Base-by-base conservation (phyloP, 108 stramenopile genomes). In the Cyclotella baltica region DNA sequence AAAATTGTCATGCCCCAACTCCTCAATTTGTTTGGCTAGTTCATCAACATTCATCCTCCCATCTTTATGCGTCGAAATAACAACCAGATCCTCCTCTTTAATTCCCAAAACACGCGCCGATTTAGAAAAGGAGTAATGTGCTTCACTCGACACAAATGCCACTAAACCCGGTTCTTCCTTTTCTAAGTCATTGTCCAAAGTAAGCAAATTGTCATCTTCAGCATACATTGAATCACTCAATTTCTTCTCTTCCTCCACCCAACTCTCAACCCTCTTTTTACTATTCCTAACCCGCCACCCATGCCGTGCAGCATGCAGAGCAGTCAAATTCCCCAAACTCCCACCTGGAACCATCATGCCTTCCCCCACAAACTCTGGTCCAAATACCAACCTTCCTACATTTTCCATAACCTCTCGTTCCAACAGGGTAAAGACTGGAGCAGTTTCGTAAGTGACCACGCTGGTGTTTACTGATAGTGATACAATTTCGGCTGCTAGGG, bases 71-170 rank as follows among this genome's bases (percentile, higher is more conserved):
- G 84, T 83, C 25, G 76, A 75, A 16, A 77, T 74, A 16, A 78
- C 83, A 57, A 88, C 73, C 31, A 88, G 56, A 68, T 78, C 76
- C 15, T 72, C 47, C 18, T 68, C 58, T 23, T 81, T 80, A 6
- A 89, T 62, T 10, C 88, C 88, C 16, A 84, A 38, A 6, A 87
- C 77, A 27, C 73, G 23, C 27, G 67, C 75, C 15, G 86, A 76
- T 56, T 86, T 86, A 3, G 78, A 20, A 66, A 89, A 86, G 40
- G 86, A 86, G 48, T 89, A 89, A 73, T 89, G 88, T 16, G 86
- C 86, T 61, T 89, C 85, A 20, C 62, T 67, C 0, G 88, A 86
- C 22, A 85, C 85, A 40, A 89, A 89, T 18, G 86, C 86, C 0
- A 86, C 83, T n/a, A 84, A 63, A 23, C 53, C 48, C 31, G 77